Base-by-base conservation (phyloP, 2,329 filamentous ascomycete genomes). In the Colletotrichum australisinense region DNA sequence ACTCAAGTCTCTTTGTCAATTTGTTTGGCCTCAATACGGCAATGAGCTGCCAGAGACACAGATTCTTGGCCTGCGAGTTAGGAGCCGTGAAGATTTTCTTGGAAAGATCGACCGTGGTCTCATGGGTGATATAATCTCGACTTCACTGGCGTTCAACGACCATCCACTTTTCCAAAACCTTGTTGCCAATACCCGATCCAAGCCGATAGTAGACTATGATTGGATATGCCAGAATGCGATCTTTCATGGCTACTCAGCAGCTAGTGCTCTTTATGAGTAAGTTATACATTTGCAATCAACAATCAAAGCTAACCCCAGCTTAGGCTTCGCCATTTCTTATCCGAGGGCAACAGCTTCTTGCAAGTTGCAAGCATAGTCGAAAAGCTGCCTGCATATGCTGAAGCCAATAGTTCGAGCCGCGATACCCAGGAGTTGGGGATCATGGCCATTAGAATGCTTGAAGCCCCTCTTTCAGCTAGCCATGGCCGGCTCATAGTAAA, bases 401-500 rank as follows among this genome's bases (percentile, higher is more conserved):
- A 38, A 16, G 19, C 46, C 22, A 19, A 38, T 19, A n/a, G 56
- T 11, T 24, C 46, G 3, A 22, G 12, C 46, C 19, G 35, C n/a
- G 22, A 14, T 16, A n/a, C 49, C 12, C 11, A 9, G 22, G 71
- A 46, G 14, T 56, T 73, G n/a, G 38, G 64, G 11, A 52, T 42
- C 8, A 19, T 28, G 24, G 62, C 62, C 12, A 22, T 71, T n/a
- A 26, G 30, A 12, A 52, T 32, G 12, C 62, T 66, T 24, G 32
- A 66, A 19, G 9, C 26, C 7, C 56, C 67, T 1, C 14, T 73
- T 3, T 57, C 67, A 16, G 71, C 71, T 19, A 71, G n/a, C 28
- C 71, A 73, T 42, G 67, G 71, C 35, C 46, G 71, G 4, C 56
- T n/a, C 14, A 30, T 73, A 5, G 71, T 49, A 14, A 64, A 71